These are phyloP conservation scores for Leccinum fibrillosum DNA, from an alignment of 768 basidiomycete species.

Conservation along the genomic window DNA sequence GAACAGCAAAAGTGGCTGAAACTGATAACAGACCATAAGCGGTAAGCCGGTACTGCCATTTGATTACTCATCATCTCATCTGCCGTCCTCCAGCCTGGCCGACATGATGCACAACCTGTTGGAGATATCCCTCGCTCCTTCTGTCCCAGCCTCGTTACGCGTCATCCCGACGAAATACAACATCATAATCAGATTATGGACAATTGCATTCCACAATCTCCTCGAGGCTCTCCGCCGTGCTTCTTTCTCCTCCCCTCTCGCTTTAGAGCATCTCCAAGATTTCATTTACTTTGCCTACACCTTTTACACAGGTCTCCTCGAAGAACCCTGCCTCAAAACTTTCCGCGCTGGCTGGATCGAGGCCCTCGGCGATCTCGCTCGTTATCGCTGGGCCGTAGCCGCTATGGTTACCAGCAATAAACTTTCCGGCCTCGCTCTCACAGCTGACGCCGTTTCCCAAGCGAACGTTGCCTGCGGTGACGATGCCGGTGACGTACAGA, in stretches of 20 bases:
- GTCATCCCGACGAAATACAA: constrained; percentile 93
- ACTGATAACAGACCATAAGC: constrained; percentile 76
- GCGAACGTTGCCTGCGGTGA: constrained; percentile 34
- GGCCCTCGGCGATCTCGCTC: constrained; percentile 91
- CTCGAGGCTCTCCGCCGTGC: constrained; percentile 88
- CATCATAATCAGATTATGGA: constrained; percentile 92
- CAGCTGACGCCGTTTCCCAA: constrained; percentile 52
- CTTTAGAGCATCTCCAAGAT: constrained; percentile 89
- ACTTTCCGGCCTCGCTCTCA: constrained; percentile 44
- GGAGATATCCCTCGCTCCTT: constrained; percentile 78
- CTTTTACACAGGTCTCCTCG: constrained; percentile 87
- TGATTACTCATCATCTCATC: neutral
- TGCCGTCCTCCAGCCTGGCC: constrained; percentile 58
- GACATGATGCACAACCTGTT: constrained; percentile 90
- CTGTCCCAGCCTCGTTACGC: constrained; percentile 83
- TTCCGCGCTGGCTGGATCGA: constrained; percentile 92
- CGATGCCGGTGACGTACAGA: constrained; percentile 25
- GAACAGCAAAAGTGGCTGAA: constrained; percentile 78
- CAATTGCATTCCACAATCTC: constrained; percentile 83
- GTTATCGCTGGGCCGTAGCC: constrained; percentile 96
- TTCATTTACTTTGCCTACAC: constrained; percentile 95
- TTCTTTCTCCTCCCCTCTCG: constrained; percentile 58
- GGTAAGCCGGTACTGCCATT: constrained; percentile 45
- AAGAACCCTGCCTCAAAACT: constrained; percentile 64
- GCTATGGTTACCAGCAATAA: constrained; percentile 63